Base-by-base conservation (phyloP, 2,329 filamentous ascomycete species). In the Aspergillus pseudoviridinutans region DNA sequence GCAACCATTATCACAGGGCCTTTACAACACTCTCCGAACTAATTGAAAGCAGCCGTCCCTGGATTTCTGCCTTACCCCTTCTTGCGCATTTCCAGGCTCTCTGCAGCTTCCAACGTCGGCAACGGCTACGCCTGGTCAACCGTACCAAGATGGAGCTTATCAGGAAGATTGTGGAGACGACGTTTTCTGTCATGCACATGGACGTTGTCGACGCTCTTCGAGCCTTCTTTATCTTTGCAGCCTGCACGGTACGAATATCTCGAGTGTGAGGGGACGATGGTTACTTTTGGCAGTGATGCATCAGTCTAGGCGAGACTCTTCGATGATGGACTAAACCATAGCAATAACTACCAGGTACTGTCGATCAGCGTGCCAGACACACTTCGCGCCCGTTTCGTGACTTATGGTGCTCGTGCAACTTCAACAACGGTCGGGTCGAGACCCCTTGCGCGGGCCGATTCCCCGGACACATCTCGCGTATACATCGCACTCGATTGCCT, bases 361-460 rank as follows among this genome's bases (percentile, higher is more conserved):
- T 68, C 80, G 51, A 74, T 84, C 59, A 80, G 79, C 68, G 71
- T 76, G 60, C 71, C 82, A 46, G 79, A 82, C 57, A 69, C 78
- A 47, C 73, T 87, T 51, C 78, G 78, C 62, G 64, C 67, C 57
- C 83, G 84, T 53, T 87, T 87, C 69, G 76, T 87, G 52, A 74
- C 79, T 50, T 88, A 88, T 69, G 85, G 85, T 54, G 79, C 84
- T 54, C 81, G 84, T 66, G 74, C 80, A 20, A 71, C 65, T 49
- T 61, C 67, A 47, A 24, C 22, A 35, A 58, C 55, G 59, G 61
- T 56, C 56, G 58, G 57, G 55, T 61, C 61, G 56, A 46, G 53
- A 25, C 44, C 51, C 42, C 42, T 53, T 27, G 54, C 51, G 20
- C 38, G 57, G 24, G 14, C 32, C 14, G 56, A 50, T 46, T 38